A percentile compares a stretch with the other conserved stretches of the same genome.
phyloP scores from a whole-genome alignment of 2,329 filamentous ascomycete genomes.

The Pseudomassariella vexata region DNA sequence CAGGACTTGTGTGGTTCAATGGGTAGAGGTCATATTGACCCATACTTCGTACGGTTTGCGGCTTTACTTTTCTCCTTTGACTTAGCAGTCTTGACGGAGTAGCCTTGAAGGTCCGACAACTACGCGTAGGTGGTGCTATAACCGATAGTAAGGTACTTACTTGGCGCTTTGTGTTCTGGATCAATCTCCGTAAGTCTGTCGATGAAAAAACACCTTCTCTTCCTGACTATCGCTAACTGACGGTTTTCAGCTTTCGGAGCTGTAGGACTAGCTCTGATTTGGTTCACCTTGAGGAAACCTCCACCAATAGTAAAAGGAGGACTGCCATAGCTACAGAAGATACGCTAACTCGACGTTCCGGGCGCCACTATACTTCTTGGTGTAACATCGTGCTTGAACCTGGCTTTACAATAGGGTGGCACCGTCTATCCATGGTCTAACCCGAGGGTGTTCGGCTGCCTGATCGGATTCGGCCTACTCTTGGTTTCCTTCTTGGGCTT shows the following conservation, averaged over 20 bases:
- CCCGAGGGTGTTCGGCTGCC: slow-evolving; percentile 15
- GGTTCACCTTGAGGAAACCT: slow-evolving; percentile 2
- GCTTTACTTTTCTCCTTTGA: too few relatives aligned
- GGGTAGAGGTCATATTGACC: too few relatives aligned
- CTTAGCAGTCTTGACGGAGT: too few relatives aligned
- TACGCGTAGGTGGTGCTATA: slow-evolving; percentile 13
- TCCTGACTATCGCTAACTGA: not conserved
- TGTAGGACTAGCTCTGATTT: slow-evolving; percentile 2
- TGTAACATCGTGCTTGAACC: slow-evolving; percentile 9
- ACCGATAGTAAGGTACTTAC: slow-evolving; percentile 5
- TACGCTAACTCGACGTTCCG: slow-evolving; percentile 1
- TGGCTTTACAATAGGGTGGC: slow-evolving; percentile 19
- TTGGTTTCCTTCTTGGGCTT: not conserved
- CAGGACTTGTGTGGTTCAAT: too few relatives aligned
- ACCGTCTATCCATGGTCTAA: slow-evolving; percentile 15
- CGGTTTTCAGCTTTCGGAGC: slow-evolving; percentile 2
- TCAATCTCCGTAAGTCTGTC: slow-evolving; percentile 6
- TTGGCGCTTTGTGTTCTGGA: slow-evolving; percentile 7
- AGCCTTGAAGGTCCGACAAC: too few relatives aligned
- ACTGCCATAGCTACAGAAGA: slow-evolving; percentile 1
- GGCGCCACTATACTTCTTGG: slow-evolving; percentile 1
- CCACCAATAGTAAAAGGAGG: slow-evolving; percentile 1
- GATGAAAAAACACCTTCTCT: not conserved
- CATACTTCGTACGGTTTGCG: too few relatives aligned
- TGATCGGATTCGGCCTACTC: slow-evolving; percentile 12